Evolutionary conservation across 129 eudicot genomes (phyloP).

Genomic region (Erigeron canadensis): DNA sequence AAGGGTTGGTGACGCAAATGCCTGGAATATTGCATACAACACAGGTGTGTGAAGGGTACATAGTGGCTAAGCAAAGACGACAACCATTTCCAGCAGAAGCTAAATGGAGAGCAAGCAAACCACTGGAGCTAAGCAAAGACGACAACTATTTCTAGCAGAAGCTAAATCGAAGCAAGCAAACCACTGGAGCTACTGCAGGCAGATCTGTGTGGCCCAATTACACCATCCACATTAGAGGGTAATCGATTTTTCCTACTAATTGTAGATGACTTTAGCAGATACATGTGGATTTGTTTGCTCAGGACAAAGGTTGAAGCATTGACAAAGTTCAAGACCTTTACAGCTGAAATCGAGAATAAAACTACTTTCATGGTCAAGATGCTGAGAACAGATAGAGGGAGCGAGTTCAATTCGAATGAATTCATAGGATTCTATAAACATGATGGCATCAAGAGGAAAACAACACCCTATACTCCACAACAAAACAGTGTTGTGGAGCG

Average conservation of each 20-base stretch:
- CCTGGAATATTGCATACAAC: background rate
- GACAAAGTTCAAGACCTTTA: too few species aligned
- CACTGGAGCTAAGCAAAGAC: background rate
- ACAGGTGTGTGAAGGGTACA: background rate
- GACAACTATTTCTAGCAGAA: background rate
- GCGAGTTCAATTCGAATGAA: too few species aligned
- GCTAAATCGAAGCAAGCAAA: background rate
- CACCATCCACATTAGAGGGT: background rate
- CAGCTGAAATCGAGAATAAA: too few species aligned
- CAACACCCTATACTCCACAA: too few species aligned
- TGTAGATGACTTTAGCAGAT: background rate
- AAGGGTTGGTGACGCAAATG: background rate
- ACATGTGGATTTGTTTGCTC: background rate
- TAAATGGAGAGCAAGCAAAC: background rate
- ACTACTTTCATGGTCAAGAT: too few species aligned
- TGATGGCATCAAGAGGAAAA: too few species aligned
- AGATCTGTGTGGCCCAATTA: background rate
- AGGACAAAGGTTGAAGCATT: too few species aligned
- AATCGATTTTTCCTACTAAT: background rate
- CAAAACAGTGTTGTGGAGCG: too few species aligned
- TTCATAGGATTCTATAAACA: too few species aligned
- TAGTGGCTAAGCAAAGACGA: background rate
- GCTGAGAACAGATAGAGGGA: too few species aligned
- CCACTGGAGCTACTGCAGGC: background rate
- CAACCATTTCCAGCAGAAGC: background rate